Evolutionary conservation across 2,329 filamentous ascomycete genomes (phyloP).

Genomic region (Fusarium stilboides): DNA sequence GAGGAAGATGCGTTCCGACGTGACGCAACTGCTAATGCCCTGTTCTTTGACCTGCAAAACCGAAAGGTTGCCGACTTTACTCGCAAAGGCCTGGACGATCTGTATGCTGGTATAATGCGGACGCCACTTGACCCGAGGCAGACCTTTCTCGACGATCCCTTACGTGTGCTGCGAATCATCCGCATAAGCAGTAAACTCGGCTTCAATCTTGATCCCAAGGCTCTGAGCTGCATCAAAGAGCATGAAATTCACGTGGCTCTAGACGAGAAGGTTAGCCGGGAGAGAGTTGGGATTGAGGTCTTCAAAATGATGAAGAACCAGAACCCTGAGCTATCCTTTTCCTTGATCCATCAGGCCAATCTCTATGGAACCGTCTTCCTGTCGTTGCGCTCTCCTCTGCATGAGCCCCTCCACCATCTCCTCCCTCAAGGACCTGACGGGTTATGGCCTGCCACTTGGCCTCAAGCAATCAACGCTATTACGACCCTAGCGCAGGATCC

Average conservation of each 20-base stretch:
- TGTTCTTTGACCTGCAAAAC: background rate
- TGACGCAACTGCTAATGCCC: background rate
- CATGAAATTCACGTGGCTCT: background rate
- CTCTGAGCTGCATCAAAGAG: background rate
- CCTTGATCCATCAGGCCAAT: background rate
- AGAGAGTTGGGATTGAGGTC: slow-evolving; percentile 1
- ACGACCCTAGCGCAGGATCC: background rate
- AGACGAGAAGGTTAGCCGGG: slow-evolving; percentile 1
- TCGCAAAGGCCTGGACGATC: slow-evolving; percentile 4
- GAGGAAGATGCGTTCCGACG: background rate
- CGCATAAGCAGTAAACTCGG: slow-evolving; percentile 1
- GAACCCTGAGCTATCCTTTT: background rate
- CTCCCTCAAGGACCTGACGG: background rate
- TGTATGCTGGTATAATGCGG: slow-evolving; percentile 5
- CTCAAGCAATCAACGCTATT: background rate
- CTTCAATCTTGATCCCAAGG: background rate
- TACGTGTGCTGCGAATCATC: slow-evolving; percentile 3
- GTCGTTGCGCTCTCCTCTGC: background rate
- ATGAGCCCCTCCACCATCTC: background rate
- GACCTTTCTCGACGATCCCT: slow-evolving; percentile 11
- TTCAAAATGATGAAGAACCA: background rate
- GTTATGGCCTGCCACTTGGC: background rate
- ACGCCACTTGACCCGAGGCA: slow-evolving; percentile 11
- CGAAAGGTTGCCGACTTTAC: background rate
- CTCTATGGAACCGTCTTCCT: slow-evolving; percentile 1